Evolutionary conservation across 441 rosid species (phyloP).

Genomic region (Corymbia citriodora): DNA sequence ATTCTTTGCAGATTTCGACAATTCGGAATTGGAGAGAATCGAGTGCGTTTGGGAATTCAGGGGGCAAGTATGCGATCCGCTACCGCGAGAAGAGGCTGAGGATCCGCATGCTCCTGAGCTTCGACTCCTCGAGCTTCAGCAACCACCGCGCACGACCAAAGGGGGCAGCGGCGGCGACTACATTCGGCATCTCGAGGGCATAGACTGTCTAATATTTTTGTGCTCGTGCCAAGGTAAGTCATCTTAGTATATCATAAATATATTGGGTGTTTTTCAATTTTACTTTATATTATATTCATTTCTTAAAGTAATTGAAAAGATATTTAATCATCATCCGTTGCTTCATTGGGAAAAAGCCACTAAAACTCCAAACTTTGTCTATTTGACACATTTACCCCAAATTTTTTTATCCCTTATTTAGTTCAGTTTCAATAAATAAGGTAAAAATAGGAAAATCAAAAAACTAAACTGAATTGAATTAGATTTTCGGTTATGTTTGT

Average conservation of each 20-base stretch:
- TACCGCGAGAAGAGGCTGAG: neutral
- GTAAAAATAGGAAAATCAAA: too few relatives aligned
- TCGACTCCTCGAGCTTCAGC: neutral
- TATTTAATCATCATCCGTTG: rapidly evolving
- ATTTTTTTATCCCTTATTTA: too few relatives aligned
- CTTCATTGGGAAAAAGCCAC: too few relatives aligned
- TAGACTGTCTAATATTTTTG: neutral
- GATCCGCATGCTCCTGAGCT: neutral
- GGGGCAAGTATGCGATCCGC: neutral
- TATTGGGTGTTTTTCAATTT: neutral
- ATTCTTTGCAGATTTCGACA: neutral
- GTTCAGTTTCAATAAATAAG: too few relatives aligned
- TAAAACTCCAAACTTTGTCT: too few relatives aligned
- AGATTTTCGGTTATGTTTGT: too few relatives aligned
- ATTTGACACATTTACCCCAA: too few relatives aligned
- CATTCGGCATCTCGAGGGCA: neutral
- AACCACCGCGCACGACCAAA: neutral
- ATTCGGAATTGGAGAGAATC: neutral
- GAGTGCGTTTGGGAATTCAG: neutral
- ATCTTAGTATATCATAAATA: neutral
- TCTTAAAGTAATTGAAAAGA: neutral
- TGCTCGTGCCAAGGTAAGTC: neutral
- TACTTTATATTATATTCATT: neutral
- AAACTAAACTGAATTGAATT: too few relatives aligned
- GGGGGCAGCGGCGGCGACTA: neutral